A percentile compares a stretch with the other conserved stretches of the same genome.
Evolutionary conservation across 768 basidiomycete genomes (phyloP).

Genomic region (Tricholoma hemisulphureum): DNA sequence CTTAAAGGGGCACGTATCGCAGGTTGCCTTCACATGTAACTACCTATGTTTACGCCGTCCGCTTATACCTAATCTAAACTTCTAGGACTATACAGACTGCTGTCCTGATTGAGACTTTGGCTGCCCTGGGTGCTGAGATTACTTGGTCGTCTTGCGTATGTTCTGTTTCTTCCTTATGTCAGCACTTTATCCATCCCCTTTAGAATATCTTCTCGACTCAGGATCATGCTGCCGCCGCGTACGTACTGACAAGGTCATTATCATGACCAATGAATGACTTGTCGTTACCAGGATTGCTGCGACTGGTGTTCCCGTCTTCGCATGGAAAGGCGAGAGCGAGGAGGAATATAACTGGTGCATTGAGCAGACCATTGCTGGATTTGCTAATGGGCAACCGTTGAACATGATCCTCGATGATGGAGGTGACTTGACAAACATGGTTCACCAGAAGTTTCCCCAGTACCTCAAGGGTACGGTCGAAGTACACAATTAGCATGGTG

Average conservation of each 20-base stretch:
- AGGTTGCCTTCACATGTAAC: slow-evolving; percentile 96
- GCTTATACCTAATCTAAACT: slow-evolving; percentile 6
- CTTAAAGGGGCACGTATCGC: slow-evolving; percentile 94
- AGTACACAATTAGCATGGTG: neutral
- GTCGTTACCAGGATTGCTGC: slow-evolving; percentile 74
- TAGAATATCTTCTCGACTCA: slow-evolving; percentile 99
- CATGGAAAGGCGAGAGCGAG: slow-evolving; percentile 99
- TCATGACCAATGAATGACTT: neutral
- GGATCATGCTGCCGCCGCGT: slow-evolving; percentile 98
- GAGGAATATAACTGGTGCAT: slow-evolving; percentile 99
- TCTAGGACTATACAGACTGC: slow-evolving; percentile 96
- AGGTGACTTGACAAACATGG: slow-evolving; percentile 91
- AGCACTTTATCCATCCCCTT: slow-evolving; percentile 2
- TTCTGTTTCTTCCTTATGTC: slow-evolving; percentile 12
- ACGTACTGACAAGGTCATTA: slow-evolving; percentile 29
- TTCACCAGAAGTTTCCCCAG: slow-evolving; percentile 96
- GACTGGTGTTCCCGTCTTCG: slow-evolving; percentile 96
- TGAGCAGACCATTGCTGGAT: slow-evolving; percentile 90
- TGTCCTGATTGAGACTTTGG: slow-evolving; percentile 97
- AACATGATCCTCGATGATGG: slow-evolving; percentile 99
- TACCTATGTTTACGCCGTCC: slow-evolving; percentile 2
- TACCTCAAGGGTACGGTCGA: slow-evolving; percentile 61
- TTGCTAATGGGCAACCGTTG: slow-evolving; percentile 76
- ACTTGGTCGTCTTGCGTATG: slow-evolving; percentile 97
- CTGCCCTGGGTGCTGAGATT: slow-evolving; percentile 93